Evolutionary conservation across 345 rosid genomes (phyloP).

Genomic region (Ricinus communis): DNA sequence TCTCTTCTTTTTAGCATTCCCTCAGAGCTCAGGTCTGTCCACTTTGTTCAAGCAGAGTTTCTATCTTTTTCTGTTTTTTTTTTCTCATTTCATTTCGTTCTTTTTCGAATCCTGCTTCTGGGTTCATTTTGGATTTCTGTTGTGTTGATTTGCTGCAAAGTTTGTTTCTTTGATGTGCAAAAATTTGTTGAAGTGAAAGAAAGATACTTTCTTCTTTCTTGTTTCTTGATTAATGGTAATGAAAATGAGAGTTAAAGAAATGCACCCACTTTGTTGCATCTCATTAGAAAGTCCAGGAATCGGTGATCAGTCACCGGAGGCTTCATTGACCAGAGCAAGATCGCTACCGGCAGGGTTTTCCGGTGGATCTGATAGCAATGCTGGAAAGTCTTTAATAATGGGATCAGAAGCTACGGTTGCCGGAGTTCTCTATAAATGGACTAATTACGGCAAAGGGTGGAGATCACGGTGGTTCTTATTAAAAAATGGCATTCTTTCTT

Average conservation of each 20-base stretch:
- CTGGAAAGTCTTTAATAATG: conserved; percentile 6
- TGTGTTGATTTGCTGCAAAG: neutral
- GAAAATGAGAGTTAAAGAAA: conserved; percentile 84
- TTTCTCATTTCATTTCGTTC: neutral
- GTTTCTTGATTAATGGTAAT: neutral
- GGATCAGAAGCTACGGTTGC: conserved; percentile 77
- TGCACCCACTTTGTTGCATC: conserved; percentile 94
- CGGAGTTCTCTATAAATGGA: conserved; percentile 92
- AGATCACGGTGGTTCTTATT: conserved; percentile 94
- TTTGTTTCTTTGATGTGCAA: neutral
- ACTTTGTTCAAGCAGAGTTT: conserved; percentile 9
- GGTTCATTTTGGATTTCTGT: neutral
- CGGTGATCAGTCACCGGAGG: conserved; percentile 65
- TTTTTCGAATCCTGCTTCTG: neutral
- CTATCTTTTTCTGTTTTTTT: neutral
- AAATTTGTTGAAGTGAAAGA: too few species aligned
- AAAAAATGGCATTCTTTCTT: conserved; percentile 73
- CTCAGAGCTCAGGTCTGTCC: conserved; percentile 33
- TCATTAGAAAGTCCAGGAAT: conserved; percentile 67
- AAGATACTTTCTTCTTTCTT: neutral
- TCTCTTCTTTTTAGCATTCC: conserved; percentile 29
- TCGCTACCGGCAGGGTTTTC: conserved; percentile 58
- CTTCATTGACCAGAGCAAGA: conserved; percentile 49
- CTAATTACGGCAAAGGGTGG: conserved; percentile 97
- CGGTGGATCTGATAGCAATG: conserved; percentile 50